Percentiles rank a stretch among this genome's conserved stretches.
Evolutionary conservation across 2,329 filamentous ascomycete species (phyloP).

Genomic region (Penicillium sp.): DNA sequence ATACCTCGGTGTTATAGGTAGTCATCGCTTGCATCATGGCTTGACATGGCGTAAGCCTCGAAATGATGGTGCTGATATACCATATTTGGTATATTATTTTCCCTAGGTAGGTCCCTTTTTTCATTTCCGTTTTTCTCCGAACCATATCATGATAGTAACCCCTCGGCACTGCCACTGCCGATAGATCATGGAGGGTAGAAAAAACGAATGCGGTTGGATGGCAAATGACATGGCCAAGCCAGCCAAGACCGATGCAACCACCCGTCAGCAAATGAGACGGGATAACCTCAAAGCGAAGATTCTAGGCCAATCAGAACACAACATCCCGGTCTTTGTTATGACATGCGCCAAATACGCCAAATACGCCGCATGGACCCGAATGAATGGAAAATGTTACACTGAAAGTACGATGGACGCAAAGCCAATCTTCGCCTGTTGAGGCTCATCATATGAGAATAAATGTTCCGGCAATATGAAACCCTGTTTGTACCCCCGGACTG

Average conservation of each 20-base stretch:
- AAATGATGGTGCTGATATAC: neutral
- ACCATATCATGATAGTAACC: neutral
- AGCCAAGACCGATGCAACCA: constrained; percentile 3
- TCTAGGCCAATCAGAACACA: neutral
- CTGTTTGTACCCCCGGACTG: neutral
- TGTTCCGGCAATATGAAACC: neutral
- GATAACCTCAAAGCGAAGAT: neutral
- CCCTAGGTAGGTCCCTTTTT: neutral
- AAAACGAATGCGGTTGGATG: neutral
- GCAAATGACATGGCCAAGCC: neutral
- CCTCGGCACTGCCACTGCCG: neutral
- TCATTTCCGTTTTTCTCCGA: neutral
- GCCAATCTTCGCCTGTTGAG: neutral
- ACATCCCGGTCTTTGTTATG: neutral
- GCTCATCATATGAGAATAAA: neutral
- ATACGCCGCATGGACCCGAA: neutral
- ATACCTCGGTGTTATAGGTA: constrained; percentile 3
- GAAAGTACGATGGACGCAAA: neutral
- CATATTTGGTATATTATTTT: neutral
- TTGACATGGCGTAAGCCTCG: neutral
- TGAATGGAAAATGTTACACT: neutral
- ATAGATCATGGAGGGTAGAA: neutral
- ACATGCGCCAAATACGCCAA: constrained; percentile 8
- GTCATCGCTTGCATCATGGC: constrained; percentile 9
- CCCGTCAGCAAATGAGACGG: neutral